A percentile compares a stretch with the other conserved stretches of the same genome.
These are phyloP conservation scores for Arabidopsis hybrid DNA, from an alignment of 441 rosid genomes.

Conservation along the genomic window DNA sequence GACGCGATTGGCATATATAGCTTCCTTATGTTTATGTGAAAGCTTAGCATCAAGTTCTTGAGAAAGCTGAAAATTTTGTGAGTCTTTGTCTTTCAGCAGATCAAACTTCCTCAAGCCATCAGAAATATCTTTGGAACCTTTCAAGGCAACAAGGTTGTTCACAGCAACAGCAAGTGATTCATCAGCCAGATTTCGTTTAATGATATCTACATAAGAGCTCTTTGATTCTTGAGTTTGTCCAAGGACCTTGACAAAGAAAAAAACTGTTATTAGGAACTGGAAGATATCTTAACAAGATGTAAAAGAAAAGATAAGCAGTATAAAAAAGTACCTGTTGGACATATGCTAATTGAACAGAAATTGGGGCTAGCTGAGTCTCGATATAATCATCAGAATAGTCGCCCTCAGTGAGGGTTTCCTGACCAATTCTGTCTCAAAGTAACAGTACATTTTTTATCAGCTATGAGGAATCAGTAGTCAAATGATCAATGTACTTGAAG, in stretches of 20 bases:
- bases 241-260: conserved; percentile 58
- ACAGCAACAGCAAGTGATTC: conserved; percentile 86
- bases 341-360: conserved; percentile 82
- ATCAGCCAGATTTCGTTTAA: conserved; percentile 72
- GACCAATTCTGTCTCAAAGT: conserved; percentile 73
- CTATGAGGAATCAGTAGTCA: not conserved
- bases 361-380: conserved; percentile 89
- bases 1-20: conserved; percentile 76
- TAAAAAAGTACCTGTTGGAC: conserved; percentile 71
- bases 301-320: conserved; percentile 1
- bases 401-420: conserved; percentile 68
- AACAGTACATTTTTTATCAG: conserved; percentile 26
- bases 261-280: conserved; percentile 36
- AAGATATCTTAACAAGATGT: not conserved
- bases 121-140: conserved; percentile 82
- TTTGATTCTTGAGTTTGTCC: conserved; percentile 72
- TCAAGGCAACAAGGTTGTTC: conserved; percentile 77
- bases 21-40: conserved; percentile 73
- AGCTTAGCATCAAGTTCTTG: conserved; percentile 73
- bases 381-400: conserved; percentile 58
- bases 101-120: conserved; percentile 90
- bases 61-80: conserved; percentile 68
- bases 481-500: not conserved
- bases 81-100: conserved; percentile 74
- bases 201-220: conserved; percentile 63